Conservation (phyloP, 2,329 filamentous ascomycete genomes). For the Nigrograna mackinnonii region DNA sequence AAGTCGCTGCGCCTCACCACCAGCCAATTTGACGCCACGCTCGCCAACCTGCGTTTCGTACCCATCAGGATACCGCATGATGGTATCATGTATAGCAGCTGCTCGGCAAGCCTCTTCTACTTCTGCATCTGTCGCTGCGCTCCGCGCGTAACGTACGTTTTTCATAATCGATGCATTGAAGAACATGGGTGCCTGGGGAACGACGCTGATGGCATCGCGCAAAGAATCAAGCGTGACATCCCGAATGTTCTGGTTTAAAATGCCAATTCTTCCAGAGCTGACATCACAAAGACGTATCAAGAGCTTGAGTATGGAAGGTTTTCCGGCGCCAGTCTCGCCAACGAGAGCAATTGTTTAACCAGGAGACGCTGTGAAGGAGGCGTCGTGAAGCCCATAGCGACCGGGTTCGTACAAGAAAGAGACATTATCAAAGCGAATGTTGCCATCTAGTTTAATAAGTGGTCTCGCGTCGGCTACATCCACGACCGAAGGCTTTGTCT, state of each 20-base stretch:
- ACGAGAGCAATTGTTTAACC: neutral
- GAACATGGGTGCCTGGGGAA: neutral
- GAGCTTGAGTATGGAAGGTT: neutral
- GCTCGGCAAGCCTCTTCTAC: neutral
- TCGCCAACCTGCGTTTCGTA: slow-evolving; percentile 10
- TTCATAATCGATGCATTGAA: neutral
- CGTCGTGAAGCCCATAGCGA: neutral
- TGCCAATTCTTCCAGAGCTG: neutral
- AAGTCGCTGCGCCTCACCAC: slow-evolving; percentile 90
- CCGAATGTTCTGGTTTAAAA: neutral
- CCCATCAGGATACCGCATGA: slow-evolving; percentile 59
- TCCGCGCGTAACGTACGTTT: neutral
- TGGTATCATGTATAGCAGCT: slow-evolving; percentile 38
- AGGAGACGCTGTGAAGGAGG: neutral
- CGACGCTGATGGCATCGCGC: neutral
- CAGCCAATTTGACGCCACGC: slow-evolving; percentile 61
- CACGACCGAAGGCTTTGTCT: neutral
- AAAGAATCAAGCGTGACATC: neutral
- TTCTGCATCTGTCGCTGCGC: neutral
- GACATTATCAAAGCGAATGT: slow-evolving; percentile 75
- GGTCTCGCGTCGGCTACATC: neutral
- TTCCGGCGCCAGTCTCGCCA: neutral
- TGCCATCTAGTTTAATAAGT: slow-evolving; percentile 21
- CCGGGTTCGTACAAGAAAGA: slow-evolving; percentile 73
- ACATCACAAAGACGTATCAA: neutral